Percentiles rank a stretch among this genome's conserved stretches.
These are phyloP conservation scores for Cladosporium phlei DNA, from an alignment of 2,329 filamentous ascomycete species.

Conservation along the genomic window DNA sequence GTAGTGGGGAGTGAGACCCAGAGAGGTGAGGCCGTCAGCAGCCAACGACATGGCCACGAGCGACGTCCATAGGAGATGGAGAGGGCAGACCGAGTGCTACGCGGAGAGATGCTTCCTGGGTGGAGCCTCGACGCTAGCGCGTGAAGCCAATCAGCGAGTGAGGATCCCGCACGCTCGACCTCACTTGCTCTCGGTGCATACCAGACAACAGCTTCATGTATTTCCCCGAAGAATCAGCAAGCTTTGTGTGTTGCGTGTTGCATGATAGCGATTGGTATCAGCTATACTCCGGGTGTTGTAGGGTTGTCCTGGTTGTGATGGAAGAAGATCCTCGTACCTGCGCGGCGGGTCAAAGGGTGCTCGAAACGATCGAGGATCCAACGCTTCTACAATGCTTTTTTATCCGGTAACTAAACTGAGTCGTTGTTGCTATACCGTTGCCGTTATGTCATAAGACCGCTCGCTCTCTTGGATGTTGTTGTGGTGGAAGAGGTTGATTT, in stretches of 20 bases:
- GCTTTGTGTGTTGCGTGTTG: background rate
- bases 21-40: constrained; percentile 8
- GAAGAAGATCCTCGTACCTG: no score
- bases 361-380: no score
- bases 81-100: background rate
- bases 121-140: background rate
- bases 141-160: background rate
- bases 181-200: background rate
- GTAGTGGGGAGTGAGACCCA: background rate
- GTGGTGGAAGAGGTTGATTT: no score
- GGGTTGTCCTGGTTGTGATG: no score
- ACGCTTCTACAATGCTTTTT: no score
- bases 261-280: background rate
- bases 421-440: no score
- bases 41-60: constrained; percentile 9
- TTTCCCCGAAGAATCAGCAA: constrained; percentile 7
- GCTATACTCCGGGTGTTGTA: background rate
- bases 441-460: no score
- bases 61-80: constrained; percentile 5
- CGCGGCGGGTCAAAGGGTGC: no score
- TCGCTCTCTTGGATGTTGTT: no score
- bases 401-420: no score
- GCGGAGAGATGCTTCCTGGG: background rate
- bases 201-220: background rate
- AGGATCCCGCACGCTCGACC: background rate